Evolutionary conservation across 176 grass and related monocot species (phyloP).

Genomic region (Aegilops bicornis): DNA sequence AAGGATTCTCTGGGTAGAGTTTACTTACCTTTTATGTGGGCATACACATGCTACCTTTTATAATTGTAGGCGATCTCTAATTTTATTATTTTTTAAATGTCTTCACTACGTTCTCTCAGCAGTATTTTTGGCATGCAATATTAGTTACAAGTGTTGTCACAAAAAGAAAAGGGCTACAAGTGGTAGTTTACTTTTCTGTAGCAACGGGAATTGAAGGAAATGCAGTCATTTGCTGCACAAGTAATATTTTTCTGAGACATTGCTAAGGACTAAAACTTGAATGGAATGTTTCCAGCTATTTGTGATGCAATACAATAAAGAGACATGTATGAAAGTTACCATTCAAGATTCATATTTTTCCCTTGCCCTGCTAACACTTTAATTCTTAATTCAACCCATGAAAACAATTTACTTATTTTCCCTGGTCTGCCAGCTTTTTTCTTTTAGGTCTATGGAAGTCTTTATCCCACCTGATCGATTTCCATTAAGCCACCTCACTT

Average conservation of each 20-base stretch:
- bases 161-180: no score
- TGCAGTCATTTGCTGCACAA: background rate
- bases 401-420: no score
- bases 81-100: background rate
- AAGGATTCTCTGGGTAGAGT: background rate
- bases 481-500: no score
- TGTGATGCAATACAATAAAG: no score
- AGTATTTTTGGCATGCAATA: background rate
- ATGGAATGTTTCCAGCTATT: no score
- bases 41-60: background rate
- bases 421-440: no score
- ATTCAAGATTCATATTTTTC: no score
- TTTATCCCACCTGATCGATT: no score
- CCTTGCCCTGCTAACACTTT: no score
- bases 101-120: background rate
- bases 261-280: background rate
- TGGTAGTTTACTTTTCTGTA: background rate
- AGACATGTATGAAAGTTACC: no score
- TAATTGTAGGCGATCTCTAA: background rate
- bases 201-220: background rate
- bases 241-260: background rate
- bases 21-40: background rate
- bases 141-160: background rate
- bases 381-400: no score
- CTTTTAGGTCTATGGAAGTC: no score